Conservation (phyloP, 2,329 filamentous ascomycete species). For the Nigrograna mackinnonii region DNA sequence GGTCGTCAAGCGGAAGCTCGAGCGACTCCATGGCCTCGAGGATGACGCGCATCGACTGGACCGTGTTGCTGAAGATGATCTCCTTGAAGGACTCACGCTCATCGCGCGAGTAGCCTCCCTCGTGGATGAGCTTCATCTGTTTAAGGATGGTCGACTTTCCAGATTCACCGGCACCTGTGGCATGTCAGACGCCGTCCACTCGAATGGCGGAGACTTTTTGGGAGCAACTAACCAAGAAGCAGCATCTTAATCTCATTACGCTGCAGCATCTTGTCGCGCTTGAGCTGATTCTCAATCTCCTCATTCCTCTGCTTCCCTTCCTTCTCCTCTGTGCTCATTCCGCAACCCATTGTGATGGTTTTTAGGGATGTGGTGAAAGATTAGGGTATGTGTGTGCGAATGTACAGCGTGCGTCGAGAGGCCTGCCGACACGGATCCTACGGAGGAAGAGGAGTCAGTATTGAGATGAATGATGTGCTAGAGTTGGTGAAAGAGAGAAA, state of each 20-base stretch:
- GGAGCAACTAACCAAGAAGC: slow-evolving; percentile 75
- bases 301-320: slow-evolving; percentile 99
- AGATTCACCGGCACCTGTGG: slow-evolving; percentile 90
- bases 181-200: slow-evolving; percentile 29
- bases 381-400: slow-evolving; percentile 29
- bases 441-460: slow-evolving; percentile 15
- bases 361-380: slow-evolving; percentile 17
- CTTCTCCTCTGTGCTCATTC: slow-evolving; percentile 99
- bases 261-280: slow-evolving; percentile 98
- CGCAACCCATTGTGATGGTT: slow-evolving; percentile 87
- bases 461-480: not conserved
- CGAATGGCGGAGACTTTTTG: slow-evolving; percentile 45
- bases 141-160: slow-evolving; percentile 94
- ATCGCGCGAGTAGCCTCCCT: slow-evolving; percentile 97
- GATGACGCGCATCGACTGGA: slow-evolving; percentile 72
- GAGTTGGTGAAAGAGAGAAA: not conserved
- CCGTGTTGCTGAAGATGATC: slow-evolving; percentile 74
- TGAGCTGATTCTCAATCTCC: slow-evolving; percentile 99
- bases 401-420: slow-evolving; percentile 25
- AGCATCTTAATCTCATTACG: slow-evolving; percentile 99
- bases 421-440: slow-evolving; percentile 38
- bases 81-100: slow-evolving; percentile 72
- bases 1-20: slow-evolving; percentile 83
- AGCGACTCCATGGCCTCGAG: slow-evolving; percentile 71
- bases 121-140: slow-evolving; percentile 99